Percentiles rank a stretch among this genome's conserved stretches.
Evolutionary conservation across 2,329 filamentous ascomycete species (phyloP).

Genomic region (Neofusicoccum kwambonambiense): DNA sequence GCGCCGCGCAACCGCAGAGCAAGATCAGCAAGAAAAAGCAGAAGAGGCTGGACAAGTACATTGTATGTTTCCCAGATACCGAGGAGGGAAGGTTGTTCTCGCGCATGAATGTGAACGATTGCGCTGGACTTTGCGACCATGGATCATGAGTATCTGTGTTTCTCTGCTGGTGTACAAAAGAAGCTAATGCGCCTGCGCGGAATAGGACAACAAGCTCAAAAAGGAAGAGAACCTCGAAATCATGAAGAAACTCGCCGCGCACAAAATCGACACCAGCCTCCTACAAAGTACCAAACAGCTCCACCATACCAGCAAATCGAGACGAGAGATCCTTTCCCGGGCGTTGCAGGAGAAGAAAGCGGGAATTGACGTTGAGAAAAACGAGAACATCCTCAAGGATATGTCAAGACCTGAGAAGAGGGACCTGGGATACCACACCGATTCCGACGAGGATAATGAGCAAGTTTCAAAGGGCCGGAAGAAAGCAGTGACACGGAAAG

Average conservation of each 20-base stretch:
- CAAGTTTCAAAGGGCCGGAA: not conserved
- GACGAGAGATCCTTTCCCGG: constrained; percentile 64
- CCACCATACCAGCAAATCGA: constrained; percentile 70
- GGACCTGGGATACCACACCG: constrained; percentile 19
- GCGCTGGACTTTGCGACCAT: not conserved
- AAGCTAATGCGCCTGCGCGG: not conserved
- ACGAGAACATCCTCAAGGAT: constrained; percentile 52
- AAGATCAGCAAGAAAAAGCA: constrained; percentile 64
- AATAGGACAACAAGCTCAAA: constrained; percentile 79
- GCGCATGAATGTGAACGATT: not conserved
- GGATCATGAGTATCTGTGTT: not conserved
- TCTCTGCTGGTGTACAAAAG: not conserved
- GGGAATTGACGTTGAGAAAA: constrained; percentile 57
- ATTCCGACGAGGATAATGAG: constrained; percentile 30
- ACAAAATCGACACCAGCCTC: constrained; percentile 77
- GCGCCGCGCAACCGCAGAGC: constrained; percentile 50
- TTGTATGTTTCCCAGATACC: constrained; percentile 43
- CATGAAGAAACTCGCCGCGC: constrained; percentile 75
- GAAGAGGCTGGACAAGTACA: constrained; percentile 68
- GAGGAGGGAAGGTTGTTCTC: not conserved
- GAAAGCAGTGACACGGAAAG: constrained; percentile 3
- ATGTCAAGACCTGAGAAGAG: constrained; percentile 30
- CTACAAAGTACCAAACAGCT: constrained; percentile 76
- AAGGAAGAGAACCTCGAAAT: constrained; percentile 89
- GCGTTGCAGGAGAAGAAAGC: constrained; percentile 64